Percentiles rank a stretch among this genome's conserved stretches.
Evolutionary conservation across 192 early-diverging fungal genomes (phyloP).

Genomic region (Podila horticola): DNA sequence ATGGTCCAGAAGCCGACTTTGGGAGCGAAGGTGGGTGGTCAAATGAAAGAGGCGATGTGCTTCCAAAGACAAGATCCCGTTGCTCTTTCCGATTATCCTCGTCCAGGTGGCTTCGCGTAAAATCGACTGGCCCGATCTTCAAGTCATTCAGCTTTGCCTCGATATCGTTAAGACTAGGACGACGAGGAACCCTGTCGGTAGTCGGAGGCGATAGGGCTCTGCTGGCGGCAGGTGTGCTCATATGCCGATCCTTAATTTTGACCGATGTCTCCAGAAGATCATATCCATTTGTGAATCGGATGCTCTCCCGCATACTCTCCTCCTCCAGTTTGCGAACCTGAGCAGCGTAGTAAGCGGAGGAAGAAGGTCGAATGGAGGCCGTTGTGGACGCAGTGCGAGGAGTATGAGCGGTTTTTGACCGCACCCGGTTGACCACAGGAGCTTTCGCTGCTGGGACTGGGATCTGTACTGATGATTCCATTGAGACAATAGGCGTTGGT

Average conservation of each 20-base stretch:
- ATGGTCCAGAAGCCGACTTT: constrained; percentile 37
- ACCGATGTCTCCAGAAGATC: constrained; percentile 11
- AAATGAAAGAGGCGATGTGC: neutral
- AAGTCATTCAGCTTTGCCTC: constrained; percentile 7
- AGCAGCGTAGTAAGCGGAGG: constrained; percentile 39
- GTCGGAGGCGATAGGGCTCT: neutral
- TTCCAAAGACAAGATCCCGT: constrained; percentile 36
- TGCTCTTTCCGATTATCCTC: constrained; percentile 22
- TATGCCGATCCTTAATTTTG: constrained; percentile 34
- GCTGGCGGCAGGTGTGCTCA: constrained; percentile 27
- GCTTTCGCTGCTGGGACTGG: neutral
- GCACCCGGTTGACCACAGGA: constrained; percentile 19
- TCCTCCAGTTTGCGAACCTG: constrained; percentile 44
- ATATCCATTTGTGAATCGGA: constrained; percentile 39
- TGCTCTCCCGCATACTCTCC: constrained; percentile 46
- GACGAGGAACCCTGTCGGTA: neutral
- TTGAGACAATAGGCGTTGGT: constrained; percentile 23
- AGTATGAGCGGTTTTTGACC: constrained; percentile 38
- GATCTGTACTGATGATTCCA: constrained; percentile 14
- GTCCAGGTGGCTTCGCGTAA: neutral
- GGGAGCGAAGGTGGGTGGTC: constrained; percentile 14
- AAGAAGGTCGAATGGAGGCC: constrained; percentile 37
- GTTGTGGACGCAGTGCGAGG: constrained; percentile 19
- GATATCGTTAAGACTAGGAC: constrained; percentile 26
- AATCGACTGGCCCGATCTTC: constrained; percentile 18